Conservation (phyloP, 2,329 filamentous ascomycete genomes). For the Microcyclospora tardicrescens region DNA sequence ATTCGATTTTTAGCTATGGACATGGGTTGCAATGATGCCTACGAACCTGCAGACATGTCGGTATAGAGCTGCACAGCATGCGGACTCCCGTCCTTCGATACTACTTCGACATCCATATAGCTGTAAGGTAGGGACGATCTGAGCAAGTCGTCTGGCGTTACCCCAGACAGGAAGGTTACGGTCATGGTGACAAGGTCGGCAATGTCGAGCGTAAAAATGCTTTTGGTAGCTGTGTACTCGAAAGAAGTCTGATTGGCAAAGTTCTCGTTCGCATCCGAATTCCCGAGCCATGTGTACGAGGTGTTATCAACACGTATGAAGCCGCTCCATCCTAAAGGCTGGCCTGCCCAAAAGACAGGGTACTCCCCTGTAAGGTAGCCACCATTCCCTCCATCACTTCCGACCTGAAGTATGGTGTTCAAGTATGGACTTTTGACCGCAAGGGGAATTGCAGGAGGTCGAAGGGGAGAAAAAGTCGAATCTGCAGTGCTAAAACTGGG, state of each 20-base stretch:
- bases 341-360: slow-evolving; percentile 47
- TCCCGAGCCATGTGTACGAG: slow-evolving; percentile 57
- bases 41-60: slow-evolving; percentile 58
- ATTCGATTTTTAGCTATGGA: no score
- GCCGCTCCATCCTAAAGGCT: slow-evolving; percentile 53
- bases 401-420: slow-evolving; percentile 52
- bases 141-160: slow-evolving; percentile 52
- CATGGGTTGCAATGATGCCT: no score
- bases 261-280: slow-evolving; percentile 28
- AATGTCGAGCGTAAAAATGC: slow-evolving; percentile 55
- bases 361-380: slow-evolving; percentile 57
- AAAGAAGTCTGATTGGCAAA: slow-evolving; percentile 48
- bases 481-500: slow-evolving; percentile 9
- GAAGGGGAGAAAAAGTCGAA: slow-evolving; percentile 50
- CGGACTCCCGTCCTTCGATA: slow-evolving; percentile 46
- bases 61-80: slow-evolving; percentile 60
- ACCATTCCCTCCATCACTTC: slow-evolving; percentile 48
- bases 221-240: slow-evolving; percentile 60
- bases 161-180: slow-evolving; percentile 57
- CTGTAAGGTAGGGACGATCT: slow-evolving; percentile 59
- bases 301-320: slow-evolving; percentile 54
- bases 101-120: slow-evolving; percentile 53
- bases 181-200: slow-evolving; percentile 49
- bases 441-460: slow-evolving; percentile 56
- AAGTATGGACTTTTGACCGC: slow-evolving; percentile 66